Conservation (phyloP, 345 rosid species). For the Gossypium longicalyx region DNA sequence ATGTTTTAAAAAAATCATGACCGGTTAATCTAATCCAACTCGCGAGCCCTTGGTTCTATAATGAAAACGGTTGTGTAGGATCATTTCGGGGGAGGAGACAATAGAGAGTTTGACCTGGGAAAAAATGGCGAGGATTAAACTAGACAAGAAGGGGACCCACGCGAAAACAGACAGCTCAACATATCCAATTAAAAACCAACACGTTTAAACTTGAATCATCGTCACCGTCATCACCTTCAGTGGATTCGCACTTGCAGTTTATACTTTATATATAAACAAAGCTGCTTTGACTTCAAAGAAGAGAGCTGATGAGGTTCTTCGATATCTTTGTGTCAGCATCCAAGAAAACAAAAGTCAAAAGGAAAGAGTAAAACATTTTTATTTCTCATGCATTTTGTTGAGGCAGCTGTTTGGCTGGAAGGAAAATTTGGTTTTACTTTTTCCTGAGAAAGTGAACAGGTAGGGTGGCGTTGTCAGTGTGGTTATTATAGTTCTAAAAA, state of each 20-base stretch:
- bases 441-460: conserved; percentile 21
- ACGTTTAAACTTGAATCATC: not conserved
- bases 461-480: conserved; percentile 7
- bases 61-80: not conserved
- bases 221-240: not conserved
- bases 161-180: not conserved
- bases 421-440: conserved; percentile 13
- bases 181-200: not conserved
- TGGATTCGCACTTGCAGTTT: not conserved
- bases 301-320: not conserved
- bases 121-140: not conserved
- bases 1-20: too few species aligned
- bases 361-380: not conserved
- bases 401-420: conserved; percentile 22
- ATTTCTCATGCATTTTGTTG: not conserved
- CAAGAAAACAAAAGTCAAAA: not conserved
- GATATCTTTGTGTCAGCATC: conserved; percentile 24
- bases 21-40: not conserved
- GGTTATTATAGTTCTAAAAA: conserved; percentile 12
- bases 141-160: not conserved
- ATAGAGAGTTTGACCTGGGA: not conserved
- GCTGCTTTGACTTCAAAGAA: not conserved
- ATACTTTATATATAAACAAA: not conserved
- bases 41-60: not conserved
- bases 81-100: not conserved